These are phyloP conservation scores for Zymoseptoria passerinii DNA, from an alignment of 2,329 filamentous ascomycete species.

Conservation along the genomic window DNA sequence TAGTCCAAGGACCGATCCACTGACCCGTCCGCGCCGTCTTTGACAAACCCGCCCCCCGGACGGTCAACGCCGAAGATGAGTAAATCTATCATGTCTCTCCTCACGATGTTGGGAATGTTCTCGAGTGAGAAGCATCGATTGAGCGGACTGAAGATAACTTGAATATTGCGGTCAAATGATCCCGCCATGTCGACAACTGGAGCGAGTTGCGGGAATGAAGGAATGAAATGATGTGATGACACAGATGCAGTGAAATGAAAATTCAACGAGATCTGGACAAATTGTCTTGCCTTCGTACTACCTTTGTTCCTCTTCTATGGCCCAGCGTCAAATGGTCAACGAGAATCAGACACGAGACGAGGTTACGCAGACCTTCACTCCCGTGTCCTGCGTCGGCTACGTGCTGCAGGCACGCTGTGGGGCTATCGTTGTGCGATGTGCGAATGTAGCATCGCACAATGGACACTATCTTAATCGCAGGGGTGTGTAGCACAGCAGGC, in stretches of 20 bases:
- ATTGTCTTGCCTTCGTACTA: neutral
- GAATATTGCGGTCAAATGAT: neutral
- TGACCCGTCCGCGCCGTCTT: neutral
- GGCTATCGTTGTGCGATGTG: neutral
- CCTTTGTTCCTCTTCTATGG: too few relatives aligned
- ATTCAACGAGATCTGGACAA: neutral
- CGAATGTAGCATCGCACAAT: neutral
- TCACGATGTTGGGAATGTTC: neutral
- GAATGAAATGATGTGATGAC: neutral
- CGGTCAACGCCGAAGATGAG: neutral
- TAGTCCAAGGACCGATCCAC: constrained; percentile 23
- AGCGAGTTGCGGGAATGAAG: neutral
- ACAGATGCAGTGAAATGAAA: neutral
- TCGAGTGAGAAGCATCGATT: neutral
- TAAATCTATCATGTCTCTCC: neutral
- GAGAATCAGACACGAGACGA: too few relatives aligned
- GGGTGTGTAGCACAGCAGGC: neutral
- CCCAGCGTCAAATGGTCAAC: neutral
- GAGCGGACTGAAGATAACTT: neutral
- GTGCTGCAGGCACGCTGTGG: neutral
- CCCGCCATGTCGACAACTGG: neutral
- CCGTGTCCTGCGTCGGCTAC: neutral
- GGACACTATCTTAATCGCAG: neutral
- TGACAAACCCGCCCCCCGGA: neutral
- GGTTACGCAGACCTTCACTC: too few relatives aligned